phyloP scores from a whole-genome alignment of 495 filamentous ascomycete genomes.

The Xylaria telfairii region DNA sequence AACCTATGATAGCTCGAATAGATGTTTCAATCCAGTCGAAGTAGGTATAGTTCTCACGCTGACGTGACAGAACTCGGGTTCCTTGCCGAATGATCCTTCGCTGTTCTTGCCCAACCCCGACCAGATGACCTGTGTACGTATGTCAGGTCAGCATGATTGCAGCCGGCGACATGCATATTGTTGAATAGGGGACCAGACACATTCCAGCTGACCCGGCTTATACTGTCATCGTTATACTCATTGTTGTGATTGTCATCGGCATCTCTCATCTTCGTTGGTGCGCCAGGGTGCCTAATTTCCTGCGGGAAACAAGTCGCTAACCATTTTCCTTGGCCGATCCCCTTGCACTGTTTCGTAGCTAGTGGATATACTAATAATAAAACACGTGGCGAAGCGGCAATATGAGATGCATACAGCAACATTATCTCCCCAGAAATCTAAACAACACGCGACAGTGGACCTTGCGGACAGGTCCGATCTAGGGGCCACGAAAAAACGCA shows the following conservation, averaged over 20 bases:
- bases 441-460: slow-evolving; percentile 24
- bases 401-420: slow-evolving; percentile 19
- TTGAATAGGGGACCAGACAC: slow-evolving; percentile 10
- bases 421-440: slow-evolving; percentile 6
- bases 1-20: neutral
- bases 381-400: slow-evolving; percentile 22
- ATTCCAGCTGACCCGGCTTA: neutral
- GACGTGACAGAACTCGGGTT: slow-evolving; percentile 17
- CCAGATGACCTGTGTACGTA: slow-evolving; percentile 6
- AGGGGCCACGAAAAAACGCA: neutral
- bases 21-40: slow-evolving; percentile 10
- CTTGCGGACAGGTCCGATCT: slow-evolving; percentile 2
- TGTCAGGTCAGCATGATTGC: slow-evolving; percentile 1
- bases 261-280: neutral
- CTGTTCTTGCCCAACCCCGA: neutral
- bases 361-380: slow-evolving; percentile 20
- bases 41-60: slow-evolving; percentile 13
- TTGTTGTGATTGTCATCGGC: neutral
- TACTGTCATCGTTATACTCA: neutral
- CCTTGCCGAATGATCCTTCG: slow-evolving; percentile 19
- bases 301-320: neutral
- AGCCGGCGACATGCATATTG: slow-evolving; percentile 3
- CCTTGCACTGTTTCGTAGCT: neutral
- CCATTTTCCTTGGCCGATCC: neutral
- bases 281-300: neutral